A percentile compares a stretch with the other conserved stretches of the same genome.
Evolutionary conservation across 1,284 basidiomycete species (phyloP).

Genomic region (Bondarzewia mesenterica): DNA sequence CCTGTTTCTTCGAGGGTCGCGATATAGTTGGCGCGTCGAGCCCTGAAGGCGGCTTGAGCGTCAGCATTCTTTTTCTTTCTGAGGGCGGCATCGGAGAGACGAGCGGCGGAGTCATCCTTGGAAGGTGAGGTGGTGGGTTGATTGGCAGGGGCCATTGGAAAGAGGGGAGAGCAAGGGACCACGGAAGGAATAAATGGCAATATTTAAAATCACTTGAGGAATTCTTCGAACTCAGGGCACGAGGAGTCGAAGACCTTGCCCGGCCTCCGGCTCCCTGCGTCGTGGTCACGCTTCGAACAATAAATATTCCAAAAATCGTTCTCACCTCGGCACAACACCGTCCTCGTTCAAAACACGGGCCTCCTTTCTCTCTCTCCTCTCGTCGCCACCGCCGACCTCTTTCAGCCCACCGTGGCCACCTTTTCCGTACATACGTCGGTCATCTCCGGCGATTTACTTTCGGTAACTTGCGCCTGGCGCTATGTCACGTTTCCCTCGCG

Average conservation of each 20-base stretch:
- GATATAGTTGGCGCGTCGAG: slow-evolving; percentile 75
- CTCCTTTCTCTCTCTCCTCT: no score
- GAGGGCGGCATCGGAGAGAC: slow-evolving; percentile 53
- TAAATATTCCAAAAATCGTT: no score
- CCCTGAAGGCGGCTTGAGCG: slow-evolving; percentile 66
- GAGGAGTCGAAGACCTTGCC: slow-evolving; percentile 33
- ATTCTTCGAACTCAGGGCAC: slow-evolving; percentile 49
- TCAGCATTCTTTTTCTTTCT: slow-evolving; percentile 83
- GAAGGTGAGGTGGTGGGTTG: slow-evolving; percentile 15
- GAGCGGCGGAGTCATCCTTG: slow-evolving; percentile 28
- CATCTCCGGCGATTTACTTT: neutral
- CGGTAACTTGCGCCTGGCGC: neutral
- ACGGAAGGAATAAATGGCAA: slow-evolving; percentile 14
- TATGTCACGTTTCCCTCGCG: neutral
- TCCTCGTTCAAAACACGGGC: no score
- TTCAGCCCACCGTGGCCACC: no score
- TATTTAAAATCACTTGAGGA: slow-evolving; percentile 37
- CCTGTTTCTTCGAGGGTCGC: slow-evolving; percentile 83
- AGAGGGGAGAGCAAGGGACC: slow-evolving; percentile 18
- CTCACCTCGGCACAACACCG: no score
- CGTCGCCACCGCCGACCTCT: no score
- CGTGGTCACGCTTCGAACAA: no score
- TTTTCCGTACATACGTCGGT: no score
- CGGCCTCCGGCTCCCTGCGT: neutral
- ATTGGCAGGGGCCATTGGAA: slow-evolving; percentile 20